Conservation (phyloP, 768 basidiomycete genomes). For the Kockovaella imperatae region DNA sequence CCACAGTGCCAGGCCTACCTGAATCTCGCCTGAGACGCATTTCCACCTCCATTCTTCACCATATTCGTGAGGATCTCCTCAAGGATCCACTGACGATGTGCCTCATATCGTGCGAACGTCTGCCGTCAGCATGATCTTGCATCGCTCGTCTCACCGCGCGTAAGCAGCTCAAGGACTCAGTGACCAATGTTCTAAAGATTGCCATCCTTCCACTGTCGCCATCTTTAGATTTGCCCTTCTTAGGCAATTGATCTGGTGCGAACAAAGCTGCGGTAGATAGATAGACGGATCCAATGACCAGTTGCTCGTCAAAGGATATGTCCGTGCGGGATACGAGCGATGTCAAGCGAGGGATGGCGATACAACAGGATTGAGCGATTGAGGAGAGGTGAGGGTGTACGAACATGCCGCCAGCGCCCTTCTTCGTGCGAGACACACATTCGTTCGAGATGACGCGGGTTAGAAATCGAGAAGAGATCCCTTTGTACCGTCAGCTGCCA, state of each 20-base stretch:
- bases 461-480: constrained; percentile 25
- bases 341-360: constrained; percentile 66
- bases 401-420: no score
- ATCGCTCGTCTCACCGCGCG: constrained; percentile 58
- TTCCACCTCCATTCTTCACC: constrained; percentile 80
- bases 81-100: constrained; percentile 93
- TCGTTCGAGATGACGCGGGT: constrained; percentile 17
- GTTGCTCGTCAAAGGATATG: constrained; percentile 75
- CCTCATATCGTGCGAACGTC: constrained; percentile 79
- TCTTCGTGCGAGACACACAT: constrained; percentile 7
- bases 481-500: constrained; percentile 9
- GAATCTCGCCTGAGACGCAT: constrained; percentile 83
- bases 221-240: constrained; percentile 53
- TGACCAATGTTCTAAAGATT: constrained; percentile 69
- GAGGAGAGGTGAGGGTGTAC: constrained; percentile 16
- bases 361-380: constrained; percentile 63
- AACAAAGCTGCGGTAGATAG: constrained; percentile 93
- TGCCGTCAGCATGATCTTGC: constrained; percentile 38
- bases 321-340: constrained; percentile 61
- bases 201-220: constrained; percentile 59
- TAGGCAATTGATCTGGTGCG: constrained; percentile 60
- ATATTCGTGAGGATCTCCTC: constrained; percentile 88
- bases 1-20: constrained; percentile 51
- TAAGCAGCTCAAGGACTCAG: constrained; percentile 75
- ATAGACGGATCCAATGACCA: constrained; percentile 88